Evolutionary conservation across 768 basidiomycete species (phyloP).

Genomic region (Coprinopsis strossmayeri): DNA sequence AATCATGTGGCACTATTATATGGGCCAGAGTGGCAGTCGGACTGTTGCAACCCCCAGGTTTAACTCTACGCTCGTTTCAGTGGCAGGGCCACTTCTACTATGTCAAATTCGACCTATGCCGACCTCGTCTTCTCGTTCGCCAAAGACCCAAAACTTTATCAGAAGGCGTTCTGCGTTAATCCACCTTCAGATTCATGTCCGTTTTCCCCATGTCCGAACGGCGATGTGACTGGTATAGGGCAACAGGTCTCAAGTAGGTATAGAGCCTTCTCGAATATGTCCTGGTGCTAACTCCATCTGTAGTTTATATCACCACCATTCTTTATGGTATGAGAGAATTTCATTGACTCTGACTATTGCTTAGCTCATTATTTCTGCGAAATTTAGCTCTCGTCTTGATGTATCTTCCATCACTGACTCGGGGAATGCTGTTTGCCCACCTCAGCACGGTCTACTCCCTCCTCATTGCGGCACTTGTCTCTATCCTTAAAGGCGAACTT

Average conservation of each 20-base stretch:
- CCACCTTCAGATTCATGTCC: constrained; percentile 13
- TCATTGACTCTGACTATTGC: not conserved
- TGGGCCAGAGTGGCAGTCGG: too few species aligned
- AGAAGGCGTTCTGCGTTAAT: constrained; percentile 14
- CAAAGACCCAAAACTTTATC: not conserved
- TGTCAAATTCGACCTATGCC: not conserved
- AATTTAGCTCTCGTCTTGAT: constrained; percentile 9
- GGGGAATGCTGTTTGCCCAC: constrained; percentile 14
- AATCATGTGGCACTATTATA: too few species aligned
- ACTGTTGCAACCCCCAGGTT: too few species aligned
- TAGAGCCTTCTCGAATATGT: not conserved
- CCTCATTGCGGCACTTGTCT: constrained; percentile 7
- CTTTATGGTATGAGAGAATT: not conserved
- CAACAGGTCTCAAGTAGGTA: constrained; percentile 16
- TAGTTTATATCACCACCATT: constrained; percentile 7
- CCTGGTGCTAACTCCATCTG: not conserved
- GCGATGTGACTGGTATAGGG: constrained; percentile 17
- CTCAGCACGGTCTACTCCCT: constrained; percentile 14
- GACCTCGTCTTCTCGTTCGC: not conserved
- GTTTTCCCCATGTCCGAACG: constrained; percentile 16
- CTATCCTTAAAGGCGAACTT: constrained; percentile 8
- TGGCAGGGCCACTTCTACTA: not conserved
- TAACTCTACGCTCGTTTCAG: too few species aligned
- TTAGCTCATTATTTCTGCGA: not conserved
- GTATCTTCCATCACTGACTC: constrained; percentile 8